Evolutionary conservation across 2,329 filamentous ascomycete species (phyloP), one percentile per base, ranked within the genome.

Genomic region (Leptographium lundbergii): DNA sequence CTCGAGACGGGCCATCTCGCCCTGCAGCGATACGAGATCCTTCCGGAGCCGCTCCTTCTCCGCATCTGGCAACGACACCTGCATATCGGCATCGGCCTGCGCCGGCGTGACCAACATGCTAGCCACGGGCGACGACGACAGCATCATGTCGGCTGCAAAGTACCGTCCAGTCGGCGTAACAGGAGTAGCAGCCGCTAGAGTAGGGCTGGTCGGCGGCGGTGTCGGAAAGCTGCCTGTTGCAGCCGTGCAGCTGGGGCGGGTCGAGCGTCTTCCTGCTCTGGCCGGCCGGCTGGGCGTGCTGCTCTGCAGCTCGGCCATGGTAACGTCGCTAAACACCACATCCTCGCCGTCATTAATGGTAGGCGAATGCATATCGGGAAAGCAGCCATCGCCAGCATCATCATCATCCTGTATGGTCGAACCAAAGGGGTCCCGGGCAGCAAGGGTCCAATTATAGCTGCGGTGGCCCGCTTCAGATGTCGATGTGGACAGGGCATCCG

Each of bases 141-240:
- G 27, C 66, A 72, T 13, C 54, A 34, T 47, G 36, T 48, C 51
- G 6, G n/a, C 45, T 27, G 27, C 6, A 29, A n/a, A 56, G 17
- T 14, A 34, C 27, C 24, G 13, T 14, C 22, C 25, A 2, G 6
- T 25, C 4, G 51, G 51, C 29, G 48, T 39, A 14, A 11, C 56
- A 6, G 63, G 61, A 10, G 62, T 61, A 25, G 19, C 14, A 14
- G 42, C 51, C 2, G 67, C 61, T 63, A 4, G 11, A 4, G 69
- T 63, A 2, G 78, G 77, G 50, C 80, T 83, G 0, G 81, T 83
- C 2, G 76, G 74, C 1, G 81, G 81, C 0, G 81, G 81, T 0
- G 79, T 81, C 5, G 76, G 76, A 62, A 82, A 81, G 0, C 78
- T 81, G n/a, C 51, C 59, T 1, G 34, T 27, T 34, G 42, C n/a